Evolutionary conservation across 345 rosid genomes (phyloP), one percentile per base, ranked within the genome.

Genomic region (Rhizophora mangle): DNA sequence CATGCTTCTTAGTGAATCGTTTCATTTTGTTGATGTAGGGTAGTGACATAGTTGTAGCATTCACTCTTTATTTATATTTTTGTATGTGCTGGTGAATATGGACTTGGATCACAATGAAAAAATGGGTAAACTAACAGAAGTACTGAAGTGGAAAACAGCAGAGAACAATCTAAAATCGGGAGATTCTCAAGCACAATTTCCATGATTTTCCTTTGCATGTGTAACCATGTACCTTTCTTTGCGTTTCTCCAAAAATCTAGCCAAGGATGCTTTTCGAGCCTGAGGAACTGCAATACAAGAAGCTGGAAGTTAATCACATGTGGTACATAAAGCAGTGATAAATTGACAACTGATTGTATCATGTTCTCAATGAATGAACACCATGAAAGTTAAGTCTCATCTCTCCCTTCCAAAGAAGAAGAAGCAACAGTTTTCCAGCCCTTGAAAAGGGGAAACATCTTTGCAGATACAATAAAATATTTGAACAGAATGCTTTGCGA

Each of bases 201-300:
- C 34, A 52, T 34, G 58, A 64, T 32, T 53, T 55, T 20, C 26
- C 39, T 27, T 31, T 15, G 22, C 22, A 46, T n/a, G 32, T 13
- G 6, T 5, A 43, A 31, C 78, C 52, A 56, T 5, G 26, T 60
- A 89, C 99, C 98, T 87, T 78, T 90, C 96, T 82, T 88, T 95
- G 76, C 99, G 96, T 84, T 90, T 92, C 90, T 92, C 98, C 83
- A 95, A 82, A 80, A 95, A 95, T 56, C 93, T 80, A 79, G 98
- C 99, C 85, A 95, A 77, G 16, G 99, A 95, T 43, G 96, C 99
- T 85, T 95, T 82, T 10, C 96, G 91, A 69, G 93, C 93, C 81
- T 88, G 98, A 30, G 99, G 98, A 63, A 92, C 86, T 75, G 84
- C 81, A 6, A 71, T 34, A 65, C 27, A 59, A 32, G 62, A 57